These are phyloP conservation scores for Colletotrichum theobromicola DNA, from an alignment of 2,329 filamentous ascomycete genomes.

Conservation along the genomic window DNA sequence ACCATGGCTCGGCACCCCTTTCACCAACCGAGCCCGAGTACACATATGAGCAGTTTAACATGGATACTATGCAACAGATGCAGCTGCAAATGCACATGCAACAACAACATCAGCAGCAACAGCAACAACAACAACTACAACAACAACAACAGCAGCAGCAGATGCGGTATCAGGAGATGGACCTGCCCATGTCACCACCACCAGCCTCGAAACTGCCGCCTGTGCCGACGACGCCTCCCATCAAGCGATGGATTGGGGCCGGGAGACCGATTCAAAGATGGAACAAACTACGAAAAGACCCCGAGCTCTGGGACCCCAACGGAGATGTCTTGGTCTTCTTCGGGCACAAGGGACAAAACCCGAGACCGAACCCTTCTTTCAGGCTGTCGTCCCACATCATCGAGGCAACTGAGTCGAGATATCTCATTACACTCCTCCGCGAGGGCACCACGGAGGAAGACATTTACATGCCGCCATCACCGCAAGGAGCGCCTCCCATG, in stretches of 20 bases:
- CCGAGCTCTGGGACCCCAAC: constrained; percentile 65
- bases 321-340: constrained; percentile 66
- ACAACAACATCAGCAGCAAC: constrained; percentile 13
- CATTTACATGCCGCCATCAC: constrained; percentile 46
- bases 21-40: constrained; percentile 21
- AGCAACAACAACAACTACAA: background rate
- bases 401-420: constrained; percentile 60
- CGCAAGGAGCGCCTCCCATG: constrained; percentile 46
- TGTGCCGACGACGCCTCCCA: constrained; percentile 36
- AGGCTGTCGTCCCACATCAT: constrained; percentile 64
- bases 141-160: constrained; percentile 17
- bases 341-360: constrained; percentile 47
- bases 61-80: constrained; percentile 14
- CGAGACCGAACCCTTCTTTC: constrained; percentile 57
- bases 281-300: constrained; percentile 65
- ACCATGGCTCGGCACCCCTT: background rate
- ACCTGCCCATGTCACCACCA: constrained; percentile 20
- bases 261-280: constrained; percentile 55
- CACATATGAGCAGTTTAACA: constrained; percentile 19
- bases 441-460: constrained; percentile 59
- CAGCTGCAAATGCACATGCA: constrained; percentile 13
- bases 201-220: constrained; percentile 28
- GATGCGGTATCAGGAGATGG: constrained; percentile 6
- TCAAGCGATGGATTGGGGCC: constrained; percentile 59
- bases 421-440: constrained; percentile 57